Base-by-base conservation (phyloP, 108 stramenopile genomes). In the Mayamaea pseudoterrestris region DNA sequence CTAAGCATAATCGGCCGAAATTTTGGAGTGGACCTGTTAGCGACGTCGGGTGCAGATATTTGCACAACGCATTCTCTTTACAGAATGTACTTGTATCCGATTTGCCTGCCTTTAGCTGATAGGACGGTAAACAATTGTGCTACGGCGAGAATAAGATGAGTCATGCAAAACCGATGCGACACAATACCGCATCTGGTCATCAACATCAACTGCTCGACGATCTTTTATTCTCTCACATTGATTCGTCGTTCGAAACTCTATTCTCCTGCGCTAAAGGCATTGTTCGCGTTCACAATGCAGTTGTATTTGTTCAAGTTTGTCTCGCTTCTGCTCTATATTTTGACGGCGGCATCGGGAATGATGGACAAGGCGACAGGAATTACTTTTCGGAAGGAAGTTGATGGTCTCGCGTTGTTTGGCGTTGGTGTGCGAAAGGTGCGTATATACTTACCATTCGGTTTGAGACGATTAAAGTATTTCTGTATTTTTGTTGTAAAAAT, bases 331-430 rank as follows among this genome's bases (percentile, higher is more conserved):
- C n/a, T n/a, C n/a, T n/a, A n/a, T n/a, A n/a, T n/a, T n/a, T n/a
- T 17, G 27, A 28, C 24, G 16, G 53, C 27, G 43, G 53, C 13
- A 12, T 6, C 30, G 23, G 57, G 54, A n/a, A 52, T 79, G 63
- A 57, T 60, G 30, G 84, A 86, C 50, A 47, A 52, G 28, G 77
- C 80, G 8, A 86, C 84, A 8, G 78, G 78, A 18, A 81, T 86
- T 32, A 26, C 50, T 5, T 86, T 86, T 54, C 60, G 59, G 7
- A 37, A 49, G 26, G 58, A 35, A 11, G 35, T 64, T 31, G 71
- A 61, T 17, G 67, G 53, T 32, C 50, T 79, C 4, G 23, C 40
- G 3, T 44, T 86, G 42, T 76, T 77, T 42, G 84, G 84, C 8
- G 77, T 82, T 5, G 84, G 84, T 17, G 84, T 82, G 4, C 58